A percentile compares a stretch with the other conserved stretches of the same genome.
These are phyloP conservation scores for Sphagnurus paluster DNA, from an alignment of 1,284 basidiomycete genomes.

Conservation along the genomic window DNA sequence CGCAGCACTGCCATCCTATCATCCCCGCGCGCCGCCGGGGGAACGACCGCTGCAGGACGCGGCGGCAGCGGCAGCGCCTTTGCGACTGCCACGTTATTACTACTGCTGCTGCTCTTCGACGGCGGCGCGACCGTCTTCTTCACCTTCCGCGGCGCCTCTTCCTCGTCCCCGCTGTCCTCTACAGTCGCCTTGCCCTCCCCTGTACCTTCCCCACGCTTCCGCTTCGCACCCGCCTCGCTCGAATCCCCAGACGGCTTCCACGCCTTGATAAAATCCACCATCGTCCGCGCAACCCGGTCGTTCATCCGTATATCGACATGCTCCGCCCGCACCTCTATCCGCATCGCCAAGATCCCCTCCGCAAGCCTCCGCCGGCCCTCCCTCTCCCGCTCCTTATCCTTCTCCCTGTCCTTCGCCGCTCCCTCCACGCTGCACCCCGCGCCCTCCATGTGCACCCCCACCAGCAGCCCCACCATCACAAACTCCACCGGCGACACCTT, in stretches of 20 bases:
- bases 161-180: no score
- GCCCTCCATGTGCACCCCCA: slow-evolving; percentile 38
- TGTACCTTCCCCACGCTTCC: slow-evolving; percentile 2
- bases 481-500: slow-evolving; percentile 54
- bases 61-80: background rate
- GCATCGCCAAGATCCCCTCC: slow-evolving; percentile 46
- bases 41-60: background rate
- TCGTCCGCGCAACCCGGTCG: slow-evolving; percentile 44
- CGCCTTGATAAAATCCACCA: slow-evolving; percentile 44
- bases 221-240: background rate
- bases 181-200: background rate
- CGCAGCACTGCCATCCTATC: slow-evolving; percentile 15
- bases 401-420: background rate
- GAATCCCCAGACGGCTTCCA: slow-evolving; percentile 16
- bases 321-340: slow-evolving; percentile 44
- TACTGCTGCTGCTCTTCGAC: no score
- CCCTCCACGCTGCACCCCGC: background rate
- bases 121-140: no score
- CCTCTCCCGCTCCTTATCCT: slow-evolving; percentile 12
- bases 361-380: slow-evolving; percentile 41
- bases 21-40: background rate
- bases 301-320: slow-evolving; percentile 59
- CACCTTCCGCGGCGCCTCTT: no score
- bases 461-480: slow-evolving; percentile 50
- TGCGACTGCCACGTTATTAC: background rate